Evolutionary conservation across 2,329 filamentous ascomycete species (phyloP).

Genomic region (Fusarium begoniae): DNA sequence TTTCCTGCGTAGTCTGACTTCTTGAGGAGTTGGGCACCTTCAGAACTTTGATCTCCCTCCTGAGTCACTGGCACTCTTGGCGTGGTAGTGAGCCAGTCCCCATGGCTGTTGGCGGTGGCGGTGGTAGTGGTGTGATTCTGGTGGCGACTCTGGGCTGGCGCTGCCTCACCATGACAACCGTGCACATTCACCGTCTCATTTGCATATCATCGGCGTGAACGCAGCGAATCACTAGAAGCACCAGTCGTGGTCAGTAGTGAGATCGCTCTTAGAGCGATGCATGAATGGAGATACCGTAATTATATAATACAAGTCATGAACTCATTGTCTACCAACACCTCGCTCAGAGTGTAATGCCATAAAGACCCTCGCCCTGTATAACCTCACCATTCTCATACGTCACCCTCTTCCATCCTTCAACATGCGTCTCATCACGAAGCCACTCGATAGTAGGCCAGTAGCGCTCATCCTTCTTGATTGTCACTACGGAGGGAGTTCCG

Average conservation of each 20-base stretch:
- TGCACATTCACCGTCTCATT: too few species aligned
- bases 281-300: not conserved
- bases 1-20: too few species aligned
- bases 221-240: too few species aligned
- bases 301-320: not conserved
- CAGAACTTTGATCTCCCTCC: too few species aligned
- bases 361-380: conserved; percentile 63
- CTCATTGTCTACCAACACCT: not conserved
- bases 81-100: too few species aligned
- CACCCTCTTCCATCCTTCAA: conserved; percentile 69
- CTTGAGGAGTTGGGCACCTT: too few species aligned
- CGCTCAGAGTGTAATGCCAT: conserved; percentile 51
- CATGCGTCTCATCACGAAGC: conserved; percentile 67
- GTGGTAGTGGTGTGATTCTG: too few species aligned
- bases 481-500: conserved; percentile 96
- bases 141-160: too few species aligned
- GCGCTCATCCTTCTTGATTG: conserved; percentile 99
- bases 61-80: too few species aligned
- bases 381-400: conserved; percentile 67
- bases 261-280: not conserved
- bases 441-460: conserved; percentile 81
- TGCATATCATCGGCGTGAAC: fast-evolving
- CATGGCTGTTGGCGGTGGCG: too few species aligned
- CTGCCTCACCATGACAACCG: not conserved
- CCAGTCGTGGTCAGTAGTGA: not conserved